Conservation (phyloP, 2,329 filamentous ascomycete species). For the Daldinia sp. region DNA sequence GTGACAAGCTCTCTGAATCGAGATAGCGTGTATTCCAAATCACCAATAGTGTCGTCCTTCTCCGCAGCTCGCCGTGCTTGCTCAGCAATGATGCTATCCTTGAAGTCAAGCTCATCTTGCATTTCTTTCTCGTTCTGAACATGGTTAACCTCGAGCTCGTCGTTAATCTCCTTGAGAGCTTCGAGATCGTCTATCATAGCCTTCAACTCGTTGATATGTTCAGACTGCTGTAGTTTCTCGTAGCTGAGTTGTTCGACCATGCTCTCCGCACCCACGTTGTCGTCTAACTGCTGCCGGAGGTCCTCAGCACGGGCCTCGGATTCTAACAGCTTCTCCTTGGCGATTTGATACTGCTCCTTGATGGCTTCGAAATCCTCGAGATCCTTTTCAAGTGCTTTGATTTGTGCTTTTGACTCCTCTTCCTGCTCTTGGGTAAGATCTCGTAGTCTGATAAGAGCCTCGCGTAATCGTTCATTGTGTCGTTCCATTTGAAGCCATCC, state of each 20-base stretch:
- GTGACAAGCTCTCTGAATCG: conserved; percentile 91
- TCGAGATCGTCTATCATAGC: conserved; percentile 88
- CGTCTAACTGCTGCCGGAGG: conserved; percentile 90
- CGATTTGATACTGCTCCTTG: conserved; percentile 76
- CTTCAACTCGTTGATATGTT: conserved; percentile 85
- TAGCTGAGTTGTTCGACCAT: conserved; percentile 94
- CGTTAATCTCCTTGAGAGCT: conserved; percentile 89
- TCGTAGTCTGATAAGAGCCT: conserved; percentile 84
- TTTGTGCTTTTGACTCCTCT: conserved; percentile 79
- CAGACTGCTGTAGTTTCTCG: conserved; percentile 84
- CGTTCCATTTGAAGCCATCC: conserved; percentile 94
- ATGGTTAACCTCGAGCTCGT: conserved; percentile 94
- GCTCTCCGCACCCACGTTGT: conserved; percentile 87
- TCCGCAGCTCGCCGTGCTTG: conserved; percentile 78
- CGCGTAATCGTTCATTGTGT: conserved; percentile 86
- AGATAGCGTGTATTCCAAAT: conserved; percentile 89
- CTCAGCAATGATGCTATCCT: conserved; percentile 86
- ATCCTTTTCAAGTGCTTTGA: conserved; percentile 79
- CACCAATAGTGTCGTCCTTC: conserved; percentile 83
- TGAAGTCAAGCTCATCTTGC: conserved; percentile 91
- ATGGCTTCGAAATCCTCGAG: conserved; percentile 74
- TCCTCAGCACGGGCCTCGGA: conserved; percentile 84
- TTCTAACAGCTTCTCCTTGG: conserved; percentile 78
- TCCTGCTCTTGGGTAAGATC: conserved; percentile 91
- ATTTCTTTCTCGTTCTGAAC: conserved; percentile 94